Evolutionary conservation across 805 yeast species (phyloP), one percentile per base, ranked within the genome.

Genomic region (Kuraishia molischiana): DNA sequence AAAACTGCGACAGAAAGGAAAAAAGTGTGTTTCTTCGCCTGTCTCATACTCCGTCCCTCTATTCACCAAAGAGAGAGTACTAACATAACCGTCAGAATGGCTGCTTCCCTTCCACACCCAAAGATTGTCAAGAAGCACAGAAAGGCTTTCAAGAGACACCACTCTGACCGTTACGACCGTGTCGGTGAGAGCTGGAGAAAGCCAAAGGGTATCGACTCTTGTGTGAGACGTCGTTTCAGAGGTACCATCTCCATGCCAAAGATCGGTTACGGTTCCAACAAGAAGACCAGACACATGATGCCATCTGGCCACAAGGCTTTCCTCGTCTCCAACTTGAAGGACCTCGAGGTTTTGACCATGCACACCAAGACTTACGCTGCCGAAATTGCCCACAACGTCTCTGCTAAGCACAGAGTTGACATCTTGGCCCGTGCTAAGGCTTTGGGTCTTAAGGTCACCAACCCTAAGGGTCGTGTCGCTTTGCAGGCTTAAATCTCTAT

Each of bases 151-250:
- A 94, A 89, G 90, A 87, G 99, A 79, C 97, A 90, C 72, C 98
- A 92, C 80, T 87, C 96, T 71, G 99, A 92, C 83, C 86, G 96
- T 76, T 90, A 87, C 76, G 81, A 79, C 80, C 89, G 99, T 76
- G 96, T 92, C 58, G 74, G 85, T 63, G 97, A 86, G 75, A 82
- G 80, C 81, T 94, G 98, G 98, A 92, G 99, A 86, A 90, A 92
- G 78, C 99, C 94, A 77, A 92, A 92, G 85, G 99, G 99, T 92
- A 92, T 92, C 68, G 99, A 92, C 79, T 89, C 97, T 58, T 79
- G 86, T 76, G 97, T 94, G 69, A 92, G 99, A 80, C 90, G 98
- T 80, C 83, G 92, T 79, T 92, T 92, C 95, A 86, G 97, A 82
- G 98, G 98, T 66, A 83, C 90, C 74, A 85, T 92, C 67, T 77